Percentiles rank a stretch among this genome's conserved stretches.
phyloP scores from a whole-genome alignment of 108 stramenopile genomes.

The Fragilariopsis cylindrus region DNA sequence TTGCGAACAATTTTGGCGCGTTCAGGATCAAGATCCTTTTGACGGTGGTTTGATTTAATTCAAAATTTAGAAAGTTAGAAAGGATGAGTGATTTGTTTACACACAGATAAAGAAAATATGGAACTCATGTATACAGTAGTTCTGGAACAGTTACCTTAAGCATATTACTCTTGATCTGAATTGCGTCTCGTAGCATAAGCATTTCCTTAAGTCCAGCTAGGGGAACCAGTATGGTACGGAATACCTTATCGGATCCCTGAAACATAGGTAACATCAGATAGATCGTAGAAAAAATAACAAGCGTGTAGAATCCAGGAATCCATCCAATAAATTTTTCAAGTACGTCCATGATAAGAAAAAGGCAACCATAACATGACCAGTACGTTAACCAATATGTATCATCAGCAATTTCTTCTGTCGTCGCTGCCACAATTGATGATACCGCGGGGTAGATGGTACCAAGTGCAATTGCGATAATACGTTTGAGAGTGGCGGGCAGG shows the following conservation, averaged over 20 bases:
- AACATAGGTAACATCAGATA: constrained; percentile 53
- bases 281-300: constrained; percentile 37
- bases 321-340: constrained; percentile 41
- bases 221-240: constrained; percentile 49
- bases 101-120: no score
- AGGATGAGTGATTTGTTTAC: no score
- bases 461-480: constrained; percentile 38
- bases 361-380: constrained; percentile 47
- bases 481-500: constrained; percentile 35
- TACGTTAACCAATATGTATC: constrained; percentile 56
- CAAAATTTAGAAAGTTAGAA: no score
- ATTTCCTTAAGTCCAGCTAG: constrained; percentile 47
- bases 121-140: no score
- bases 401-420: constrained; percentile 35
- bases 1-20: constrained; percentile 1
- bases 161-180: constrained; percentile 29
- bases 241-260: constrained; percentile 45
- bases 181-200: constrained; percentile 47
- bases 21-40: background rate
- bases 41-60: no score
- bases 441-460: constrained; percentile 54
- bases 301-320: constrained; percentile 52
- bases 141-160: constrained; percentile 6
- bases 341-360: constrained; percentile 49
- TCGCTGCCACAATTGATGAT: constrained; percentile 39